Base-by-base conservation (phyloP, 148 eudicot species). In the Silene uniflora region DNA sequence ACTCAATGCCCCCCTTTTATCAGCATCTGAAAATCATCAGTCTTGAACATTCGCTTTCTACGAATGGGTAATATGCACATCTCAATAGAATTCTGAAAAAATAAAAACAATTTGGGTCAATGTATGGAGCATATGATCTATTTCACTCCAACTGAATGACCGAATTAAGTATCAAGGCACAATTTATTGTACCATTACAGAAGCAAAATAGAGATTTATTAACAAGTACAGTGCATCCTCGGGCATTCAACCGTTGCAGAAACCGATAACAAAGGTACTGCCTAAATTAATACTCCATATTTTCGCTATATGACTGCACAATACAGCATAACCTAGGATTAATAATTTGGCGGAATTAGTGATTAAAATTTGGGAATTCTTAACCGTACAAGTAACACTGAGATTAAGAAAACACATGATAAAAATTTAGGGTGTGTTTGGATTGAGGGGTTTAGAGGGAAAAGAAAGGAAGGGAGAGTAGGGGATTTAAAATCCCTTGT, bases 61-160 rank as follows among this genome's bases (percentile, higher is more conserved):
- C 56, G 73, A 18, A 72, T 27, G 73, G 72, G 76, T 72, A 66
- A 55, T 76, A 76, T 76, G 73, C 79, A 81, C 79, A 76, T 23
- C 72, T 68, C 23, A n/a, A 29, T 27, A 25, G 60, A 58, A 72
- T 21, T 66, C 73, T 56, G 76, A 23, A 64, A 42, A n/a, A 8
- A 60, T 5, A 22, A 29, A 2, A 10, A 19, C 0, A 39, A 42
- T n/a, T 42, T 68, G 27, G 52, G 52, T 68, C 27, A 68, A 42
- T 19, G 46, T 14, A 11, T 13, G 47, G 72, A 68, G 55, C 16
- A 46, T 3, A 16, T 7, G 9, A 42, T 10, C 16, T 42, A 44
- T 5, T 68, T 42, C 56, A 19, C 17, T 44, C 24, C 55, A 21
- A 10, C 19, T 11, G 69, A 44, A 42, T 19, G 16, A 32, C 19